These are phyloP conservation scores for Diversispora eburnea DNA, from an alignment of 192 early-diverging fungal species.

Conservation along the genomic window DNA sequence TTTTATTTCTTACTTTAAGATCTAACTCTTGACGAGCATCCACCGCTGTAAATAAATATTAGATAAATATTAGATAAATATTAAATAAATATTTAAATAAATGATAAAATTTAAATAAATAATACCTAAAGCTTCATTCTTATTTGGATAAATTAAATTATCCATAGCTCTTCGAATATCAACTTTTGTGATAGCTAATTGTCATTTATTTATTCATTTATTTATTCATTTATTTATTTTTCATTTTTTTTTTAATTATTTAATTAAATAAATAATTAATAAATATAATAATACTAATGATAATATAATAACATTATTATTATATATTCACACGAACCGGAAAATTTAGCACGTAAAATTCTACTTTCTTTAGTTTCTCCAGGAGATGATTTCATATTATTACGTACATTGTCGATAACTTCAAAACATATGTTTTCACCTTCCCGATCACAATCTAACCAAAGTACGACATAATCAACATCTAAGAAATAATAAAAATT, in stretches of 20 bases:
- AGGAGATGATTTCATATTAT: conserved; percentile 33
- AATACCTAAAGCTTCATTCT: conserved; percentile 47
- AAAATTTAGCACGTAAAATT: conserved; percentile 37
- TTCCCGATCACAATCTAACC: conserved; percentile 55
- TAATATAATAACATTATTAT: background rate
- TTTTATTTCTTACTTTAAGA: conserved; percentile 40
- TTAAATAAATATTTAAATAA: background rate
- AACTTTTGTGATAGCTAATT: conserved; percentile 31
- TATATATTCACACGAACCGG: conserved; percentile 25
- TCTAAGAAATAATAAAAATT: background rate
- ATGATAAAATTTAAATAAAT: background rate
- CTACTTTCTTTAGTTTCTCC: conserved; percentile 27
- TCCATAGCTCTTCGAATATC: conserved; percentile 47
- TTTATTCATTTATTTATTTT: no score
- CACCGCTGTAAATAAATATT: conserved; percentile 33
- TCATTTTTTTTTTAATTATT: no score
- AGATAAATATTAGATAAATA: background rate
- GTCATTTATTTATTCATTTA: background rate
- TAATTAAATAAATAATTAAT: background rate
- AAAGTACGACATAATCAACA: conserved; percentile 44
- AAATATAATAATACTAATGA: background rate
- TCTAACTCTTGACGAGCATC: conserved; percentile 53
- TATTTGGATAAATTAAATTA: conserved; percentile 47
- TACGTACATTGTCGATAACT: conserved; percentile 40
- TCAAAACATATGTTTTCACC: conserved; percentile 56